Percentiles rank a stretch among this genome's conserved stretches.
Conservation (phyloP, 2,329 filamentous ascomycete species). For the Penicillium sp. region DNA sequence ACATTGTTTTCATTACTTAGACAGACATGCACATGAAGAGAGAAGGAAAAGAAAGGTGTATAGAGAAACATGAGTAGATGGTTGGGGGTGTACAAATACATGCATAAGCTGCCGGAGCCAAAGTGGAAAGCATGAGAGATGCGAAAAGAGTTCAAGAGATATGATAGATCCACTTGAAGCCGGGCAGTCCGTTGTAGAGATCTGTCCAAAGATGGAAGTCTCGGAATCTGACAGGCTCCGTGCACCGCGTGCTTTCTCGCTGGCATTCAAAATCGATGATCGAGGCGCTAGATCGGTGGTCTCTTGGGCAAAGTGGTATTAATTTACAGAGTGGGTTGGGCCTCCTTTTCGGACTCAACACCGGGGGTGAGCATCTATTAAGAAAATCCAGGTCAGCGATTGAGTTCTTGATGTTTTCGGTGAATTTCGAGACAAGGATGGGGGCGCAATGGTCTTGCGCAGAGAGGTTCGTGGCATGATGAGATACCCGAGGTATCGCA, state of each 20-base stretch:
- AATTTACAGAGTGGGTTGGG: slow-evolving; percentile 42
- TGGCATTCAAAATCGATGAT: slow-evolving; percentile 5
- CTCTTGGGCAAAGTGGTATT: slow-evolving; percentile 22
- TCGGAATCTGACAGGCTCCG: not conserved
- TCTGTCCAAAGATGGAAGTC: not conserved
- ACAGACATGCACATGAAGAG: slow-evolving; percentile 28
- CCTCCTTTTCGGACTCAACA: slow-evolving; percentile 29
- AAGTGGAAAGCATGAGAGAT: slow-evolving; percentile 28
- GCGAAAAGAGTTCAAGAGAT: slow-evolving; percentile 14
- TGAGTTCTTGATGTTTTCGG: not conserved
- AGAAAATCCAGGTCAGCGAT: slow-evolving; percentile 15
- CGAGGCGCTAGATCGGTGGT: slow-evolving; percentile 16
- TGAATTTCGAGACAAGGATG: not conserved
- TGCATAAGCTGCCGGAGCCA: slow-evolving; percentile 35
- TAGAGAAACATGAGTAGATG: slow-evolving; percentile 24
- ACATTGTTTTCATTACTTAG: slow-evolving; percentile 30
- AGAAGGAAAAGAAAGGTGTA: slow-evolving; percentile 15
- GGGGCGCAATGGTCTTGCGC: not conserved
- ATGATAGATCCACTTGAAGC: slow-evolving; percentile 1
- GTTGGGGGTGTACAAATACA: slow-evolving; percentile 40
- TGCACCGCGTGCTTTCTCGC: not conserved
- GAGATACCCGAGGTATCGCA: slow-evolving; percentile 6
- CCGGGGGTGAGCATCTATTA: slow-evolving; percentile 48
- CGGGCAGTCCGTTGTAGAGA: not conserved
- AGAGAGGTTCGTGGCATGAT: not conserved